Conservation (phyloP, 2,329 filamentous ascomycete species). For the Scedosporium boydii region DNA sequence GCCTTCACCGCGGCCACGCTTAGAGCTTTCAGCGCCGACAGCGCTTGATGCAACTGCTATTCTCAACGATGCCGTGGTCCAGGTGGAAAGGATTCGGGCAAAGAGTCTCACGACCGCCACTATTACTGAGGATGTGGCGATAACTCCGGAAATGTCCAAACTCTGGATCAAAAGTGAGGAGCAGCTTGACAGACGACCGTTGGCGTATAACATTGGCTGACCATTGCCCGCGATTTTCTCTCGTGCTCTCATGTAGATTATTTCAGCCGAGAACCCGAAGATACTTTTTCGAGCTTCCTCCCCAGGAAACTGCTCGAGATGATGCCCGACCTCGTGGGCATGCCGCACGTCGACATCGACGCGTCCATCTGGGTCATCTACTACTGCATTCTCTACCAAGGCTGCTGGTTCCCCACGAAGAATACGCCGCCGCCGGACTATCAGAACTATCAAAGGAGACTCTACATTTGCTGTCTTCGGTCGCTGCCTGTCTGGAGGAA, state of each 20-base stretch:
- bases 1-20: not conserved
- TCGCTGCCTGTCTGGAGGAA: constrained; percentile 19
- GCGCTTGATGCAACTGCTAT: not conserved
- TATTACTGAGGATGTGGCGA: constrained; percentile 15
- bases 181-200: not conserved
- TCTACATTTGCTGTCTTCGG: constrained; percentile 20
- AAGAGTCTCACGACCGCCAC: constrained; percentile 12
- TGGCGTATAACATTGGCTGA: not conserved
- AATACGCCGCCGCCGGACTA: constrained; percentile 10
- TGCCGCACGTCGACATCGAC: constrained; percentile 20
- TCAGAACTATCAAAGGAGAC: constrained; percentile 14
- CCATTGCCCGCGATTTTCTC: not conserved
- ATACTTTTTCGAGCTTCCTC: constrained; percentile 19
- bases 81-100: constrained; percentile 17
- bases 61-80: constrained; percentile 19
- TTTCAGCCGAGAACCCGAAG: constrained; percentile 18
- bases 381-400: constrained; percentile 20
- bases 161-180: constrained; percentile 17
- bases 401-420: constrained; percentile 13
- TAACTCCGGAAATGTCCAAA: constrained; percentile 18
- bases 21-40: not conserved
- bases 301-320: constrained; percentile 18
- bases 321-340: constrained; percentile 18
- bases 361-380: constrained; percentile 20
- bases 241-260: constrained; percentile 14